Evolutionary conservation across 352 stramenopile genomes (phyloP), one percentile per base, ranked within the genome.

Genomic region (Pythium coloratum): DNA sequence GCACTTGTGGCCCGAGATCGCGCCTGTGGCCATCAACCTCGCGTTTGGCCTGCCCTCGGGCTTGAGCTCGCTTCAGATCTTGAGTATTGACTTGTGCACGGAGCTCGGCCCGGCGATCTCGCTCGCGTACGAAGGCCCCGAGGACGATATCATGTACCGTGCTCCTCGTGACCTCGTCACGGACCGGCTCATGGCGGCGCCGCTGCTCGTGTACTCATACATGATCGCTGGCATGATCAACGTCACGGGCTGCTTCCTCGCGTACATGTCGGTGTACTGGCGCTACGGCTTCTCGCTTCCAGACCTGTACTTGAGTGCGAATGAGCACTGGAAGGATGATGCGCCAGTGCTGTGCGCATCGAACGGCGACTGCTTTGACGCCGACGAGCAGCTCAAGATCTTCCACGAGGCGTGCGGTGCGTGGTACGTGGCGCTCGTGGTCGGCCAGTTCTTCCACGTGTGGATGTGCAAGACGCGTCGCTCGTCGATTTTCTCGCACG

Each of bases 71-170:
- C 68, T 98, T 10, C 81, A 96, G 53, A 97, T 98, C 58, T 72
- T 98, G 32, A 83, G 73, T 50, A 92, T 97, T 49, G 90, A 97
- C 69, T 74, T 98, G 1, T 84, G 83, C 13, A 97, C 89, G 0
- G 93, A 98, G 65, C 88, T 97, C 10, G 80, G 85, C 24, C 91
- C 91, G 0, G 91, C 89, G 13, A 93, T 98, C 53, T 96, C 90
- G 3, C 82, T 97, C 34, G 91, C 90, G 9, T 97, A 91, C 67
- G 93, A 98, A 70, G 71, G 69, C 16, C 60, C 84, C 0, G 86
- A 94, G 59, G 70, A 69, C 9, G 85, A 95, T 63, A 93, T 95
- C 47, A 96, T 96, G 89, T 62, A 72, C n/a, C 77, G 87, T 2
- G 76, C 73, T 0, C 85, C 88, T 14, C 77, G 88, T 13, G 73